A percentile compares a stretch with the other conserved stretches of the same genome.
Evolutionary conservation across 495 filamentous ascomycete species (phyloP).

Genomic region (Lepraria neglecta): DNA sequence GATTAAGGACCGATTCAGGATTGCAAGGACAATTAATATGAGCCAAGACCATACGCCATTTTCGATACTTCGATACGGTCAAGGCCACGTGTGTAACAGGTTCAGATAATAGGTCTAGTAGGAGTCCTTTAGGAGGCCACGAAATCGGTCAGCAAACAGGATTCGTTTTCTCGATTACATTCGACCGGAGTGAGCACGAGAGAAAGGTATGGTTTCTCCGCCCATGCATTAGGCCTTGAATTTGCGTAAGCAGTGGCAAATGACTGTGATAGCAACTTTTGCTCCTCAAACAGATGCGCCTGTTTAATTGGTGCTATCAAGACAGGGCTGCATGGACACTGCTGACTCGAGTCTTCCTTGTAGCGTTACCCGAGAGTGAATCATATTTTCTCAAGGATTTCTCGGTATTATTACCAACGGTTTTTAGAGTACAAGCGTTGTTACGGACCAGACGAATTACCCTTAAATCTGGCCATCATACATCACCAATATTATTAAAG

Average conservation of each 20-base stretch:
- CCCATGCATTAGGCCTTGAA: constrained; percentile 5
- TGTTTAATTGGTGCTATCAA: not conserved
- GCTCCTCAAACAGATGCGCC: not conserved
- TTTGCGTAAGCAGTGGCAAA: not conserved
- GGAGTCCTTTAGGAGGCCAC: too few relatives aligned
- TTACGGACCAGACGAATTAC: too few relatives aligned
- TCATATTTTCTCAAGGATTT: not conserved
- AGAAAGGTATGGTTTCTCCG: not conserved
- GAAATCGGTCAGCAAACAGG: too few relatives aligned
- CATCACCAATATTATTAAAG: not conserved
- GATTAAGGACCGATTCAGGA: too few relatives aligned
- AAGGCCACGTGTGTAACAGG: too few relatives aligned
- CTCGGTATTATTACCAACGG: not conserved
- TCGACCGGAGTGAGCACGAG: not conserved
- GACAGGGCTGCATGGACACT: not conserved
- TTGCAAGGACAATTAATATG: too few relatives aligned
- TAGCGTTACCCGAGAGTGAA: constrained; percentile 9
- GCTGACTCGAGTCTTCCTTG: constrained; percentile 3
- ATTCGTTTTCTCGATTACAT: not conserved
- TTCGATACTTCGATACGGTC: too few relatives aligned
- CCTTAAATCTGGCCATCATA: too few relatives aligned
- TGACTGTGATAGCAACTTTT: constrained; percentile 1
- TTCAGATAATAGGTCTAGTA: too few relatives aligned
- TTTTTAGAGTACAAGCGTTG: too few relatives aligned
- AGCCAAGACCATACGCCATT: too few relatives aligned